Conservation (phyloP, 2,329 filamentous ascomycete genomes). For the Microsporum audouinii region DNA sequence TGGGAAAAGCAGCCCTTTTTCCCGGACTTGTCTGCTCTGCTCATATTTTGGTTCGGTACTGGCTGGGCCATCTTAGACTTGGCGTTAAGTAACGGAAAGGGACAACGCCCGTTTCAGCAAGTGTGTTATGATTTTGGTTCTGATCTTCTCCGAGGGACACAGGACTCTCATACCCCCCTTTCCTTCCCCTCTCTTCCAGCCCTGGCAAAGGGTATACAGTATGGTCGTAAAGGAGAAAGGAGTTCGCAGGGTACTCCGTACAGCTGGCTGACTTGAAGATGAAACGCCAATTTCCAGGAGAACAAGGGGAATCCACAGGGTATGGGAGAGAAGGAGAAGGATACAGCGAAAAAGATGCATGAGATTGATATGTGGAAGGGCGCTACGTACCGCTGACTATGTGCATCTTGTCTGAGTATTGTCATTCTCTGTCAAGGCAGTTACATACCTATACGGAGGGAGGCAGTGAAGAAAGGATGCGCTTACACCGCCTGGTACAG, state of each 20-base stretch:
- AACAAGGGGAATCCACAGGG: conserved; percentile 2
- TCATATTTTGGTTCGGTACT: not conserved
- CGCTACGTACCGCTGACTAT: not conserved
- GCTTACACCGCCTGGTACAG: not conserved
- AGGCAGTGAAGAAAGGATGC: not conserved
- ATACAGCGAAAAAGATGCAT: conserved; percentile 1
- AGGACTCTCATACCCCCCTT: not conserved
- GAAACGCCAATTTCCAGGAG: not conserved
- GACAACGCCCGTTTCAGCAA: not conserved
- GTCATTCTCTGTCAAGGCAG: not conserved
- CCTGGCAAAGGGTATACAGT: not conserved
- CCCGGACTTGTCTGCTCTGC: not conserved
- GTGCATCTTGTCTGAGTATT: not conserved
- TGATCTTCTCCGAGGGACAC: not conserved
- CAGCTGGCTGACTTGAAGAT: not conserved
- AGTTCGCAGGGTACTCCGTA: not conserved
- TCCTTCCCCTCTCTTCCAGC: too few species aligned
- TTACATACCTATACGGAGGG: not conserved
- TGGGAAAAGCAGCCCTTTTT: not conserved
- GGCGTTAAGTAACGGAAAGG: conserved; percentile 1
- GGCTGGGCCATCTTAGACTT: not conserved
- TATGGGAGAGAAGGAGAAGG: not conserved
- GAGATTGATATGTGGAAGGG: not conserved
- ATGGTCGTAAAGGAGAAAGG: not conserved
- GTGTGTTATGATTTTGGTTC: not conserved